These are phyloP conservation scores for Flaveria linearis DNA, from an alignment of 129 eudicot genomes.

Conservation along the genomic window DNA sequence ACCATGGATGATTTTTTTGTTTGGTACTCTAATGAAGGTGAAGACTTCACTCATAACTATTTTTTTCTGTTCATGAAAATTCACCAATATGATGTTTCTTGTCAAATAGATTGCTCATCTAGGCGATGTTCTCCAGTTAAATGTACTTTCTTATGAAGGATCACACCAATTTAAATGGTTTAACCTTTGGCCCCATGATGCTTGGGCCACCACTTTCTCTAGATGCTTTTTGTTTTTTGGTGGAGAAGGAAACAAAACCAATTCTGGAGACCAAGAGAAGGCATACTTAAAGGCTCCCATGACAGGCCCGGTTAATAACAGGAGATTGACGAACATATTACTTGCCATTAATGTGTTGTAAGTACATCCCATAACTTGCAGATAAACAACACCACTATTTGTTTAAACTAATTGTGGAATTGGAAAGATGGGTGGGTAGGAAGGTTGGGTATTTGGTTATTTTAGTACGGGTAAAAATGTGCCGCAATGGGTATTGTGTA, in stretches of 20 bases:
- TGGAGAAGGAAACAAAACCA: constrained; percentile 52
- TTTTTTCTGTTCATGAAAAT: neutral
- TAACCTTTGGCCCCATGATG: constrained; percentile 56
- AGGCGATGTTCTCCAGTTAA: constrained; percentile 42
- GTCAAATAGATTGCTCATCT: constrained; percentile 41
- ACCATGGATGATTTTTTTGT: neutral
- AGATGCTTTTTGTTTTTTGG: constrained; percentile 52
- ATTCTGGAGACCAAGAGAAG: constrained; percentile 35
- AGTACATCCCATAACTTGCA: constrained; percentile 40
- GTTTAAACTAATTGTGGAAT: constrained; percentile 2
- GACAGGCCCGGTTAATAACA: constrained; percentile 41
- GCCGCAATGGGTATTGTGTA: neutral
- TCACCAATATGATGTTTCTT: constrained; percentile 15
- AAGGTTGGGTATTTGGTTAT: neutral
- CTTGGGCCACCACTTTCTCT: constrained; percentile 42
- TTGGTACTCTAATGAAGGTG: neutral
- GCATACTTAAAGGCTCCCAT: constrained; percentile 46
- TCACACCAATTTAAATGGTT: constrained; percentile 47
- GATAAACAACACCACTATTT: neutral
- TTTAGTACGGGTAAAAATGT: no score
- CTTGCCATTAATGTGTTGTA: constrained; percentile 76
- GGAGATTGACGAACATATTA: constrained; percentile 68
- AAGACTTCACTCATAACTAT: constrained; percentile 10
- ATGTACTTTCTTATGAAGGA: constrained; percentile 47
- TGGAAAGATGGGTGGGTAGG: neutral